Evolutionary conservation across 345 rosid species (phyloP).

Genomic region (Jatropha curcas): DNA sequence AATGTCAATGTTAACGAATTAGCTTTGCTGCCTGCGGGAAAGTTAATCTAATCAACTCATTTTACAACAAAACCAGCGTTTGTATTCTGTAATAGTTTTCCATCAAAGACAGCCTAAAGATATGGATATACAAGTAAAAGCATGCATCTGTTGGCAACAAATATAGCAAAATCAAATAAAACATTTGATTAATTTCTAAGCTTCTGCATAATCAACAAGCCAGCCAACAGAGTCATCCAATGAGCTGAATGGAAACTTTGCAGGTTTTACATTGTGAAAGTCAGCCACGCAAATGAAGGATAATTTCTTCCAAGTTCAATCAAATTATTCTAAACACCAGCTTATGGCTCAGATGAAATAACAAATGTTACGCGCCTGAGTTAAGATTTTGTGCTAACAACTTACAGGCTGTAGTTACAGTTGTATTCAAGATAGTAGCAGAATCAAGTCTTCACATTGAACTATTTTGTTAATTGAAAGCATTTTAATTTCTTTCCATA

Average conservation of each 20-base stretch:
- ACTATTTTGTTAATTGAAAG: too few relatives aligned
- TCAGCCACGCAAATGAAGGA: background rate
- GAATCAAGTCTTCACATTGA: too few relatives aligned
- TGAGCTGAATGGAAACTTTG: background rate
- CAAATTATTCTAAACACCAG: background rate
- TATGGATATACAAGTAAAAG: background rate
- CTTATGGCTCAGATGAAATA: background rate
- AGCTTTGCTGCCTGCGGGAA: slow-evolving; percentile 65
- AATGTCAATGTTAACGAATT: slow-evolving; percentile 62
- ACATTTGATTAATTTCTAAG: background rate
- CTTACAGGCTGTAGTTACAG: too few relatives aligned
- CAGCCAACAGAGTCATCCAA: background rate
- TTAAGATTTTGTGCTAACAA: too few relatives aligned
- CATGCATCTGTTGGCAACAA: background rate
- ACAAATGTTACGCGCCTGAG: too few relatives aligned
- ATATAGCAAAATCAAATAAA: background rate
- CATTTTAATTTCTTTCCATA: too few relatives aligned
- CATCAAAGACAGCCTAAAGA: background rate
- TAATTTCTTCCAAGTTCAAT: background rate
- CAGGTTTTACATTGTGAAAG: background rate
- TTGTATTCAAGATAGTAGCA: too few relatives aligned
- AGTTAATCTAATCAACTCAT: slow-evolving; percentile 10
- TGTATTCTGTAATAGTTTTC: background rate
- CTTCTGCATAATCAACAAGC: background rate
- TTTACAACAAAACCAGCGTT: background rate